These are phyloP conservation scores for Conticribra guillardii DNA, from an alignment of 108 stramenopile species.

Conservation along the genomic window DNA sequence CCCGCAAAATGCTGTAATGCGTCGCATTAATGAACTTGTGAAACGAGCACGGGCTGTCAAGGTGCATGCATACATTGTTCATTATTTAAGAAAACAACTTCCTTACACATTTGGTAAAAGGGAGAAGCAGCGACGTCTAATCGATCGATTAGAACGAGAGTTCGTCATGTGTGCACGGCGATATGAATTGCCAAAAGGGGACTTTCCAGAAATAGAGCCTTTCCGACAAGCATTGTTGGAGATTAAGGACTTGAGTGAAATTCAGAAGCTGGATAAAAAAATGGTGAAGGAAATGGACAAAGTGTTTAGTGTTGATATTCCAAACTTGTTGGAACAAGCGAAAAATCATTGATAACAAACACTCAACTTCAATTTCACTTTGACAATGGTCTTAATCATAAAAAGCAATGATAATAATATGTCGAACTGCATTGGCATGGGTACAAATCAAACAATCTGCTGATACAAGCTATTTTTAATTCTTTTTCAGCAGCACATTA, in stretches of 20 bases:
- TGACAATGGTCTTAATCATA: too few relatives aligned
- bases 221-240: conserved; percentile 84
- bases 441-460: too few relatives aligned
- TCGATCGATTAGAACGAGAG: conserved; percentile 91
- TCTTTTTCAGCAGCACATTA: too few relatives aligned
- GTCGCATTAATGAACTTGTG: conserved; percentile 98
- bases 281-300: conserved; percentile 89
- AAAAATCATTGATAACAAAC: conserved; percentile 28
- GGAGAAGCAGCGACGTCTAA: conserved; percentile 93
- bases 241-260: conserved; percentile 92
- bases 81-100: conserved; percentile 96
- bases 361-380: too few relatives aligned
- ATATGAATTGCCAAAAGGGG: conserved; percentile 89
- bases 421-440: too few relatives aligned
- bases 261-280: conserved; percentile 95
- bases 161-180: conserved; percentile 87
- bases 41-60: conserved; percentile 97
- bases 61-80: conserved; percentile 98
- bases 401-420: too few relatives aligned
- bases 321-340: conserved; percentile 81
- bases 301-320: conserved; percentile 88
- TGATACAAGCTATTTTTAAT: too few relatives aligned
- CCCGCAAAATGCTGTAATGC: conserved; percentile 96
- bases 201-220: conserved; percentile 78
- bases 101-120: conserved; percentile 94